Evolutionary conservation across 1,284 basidiomycete genomes (phyloP).

Genomic region (Sutorius eximius): DNA sequence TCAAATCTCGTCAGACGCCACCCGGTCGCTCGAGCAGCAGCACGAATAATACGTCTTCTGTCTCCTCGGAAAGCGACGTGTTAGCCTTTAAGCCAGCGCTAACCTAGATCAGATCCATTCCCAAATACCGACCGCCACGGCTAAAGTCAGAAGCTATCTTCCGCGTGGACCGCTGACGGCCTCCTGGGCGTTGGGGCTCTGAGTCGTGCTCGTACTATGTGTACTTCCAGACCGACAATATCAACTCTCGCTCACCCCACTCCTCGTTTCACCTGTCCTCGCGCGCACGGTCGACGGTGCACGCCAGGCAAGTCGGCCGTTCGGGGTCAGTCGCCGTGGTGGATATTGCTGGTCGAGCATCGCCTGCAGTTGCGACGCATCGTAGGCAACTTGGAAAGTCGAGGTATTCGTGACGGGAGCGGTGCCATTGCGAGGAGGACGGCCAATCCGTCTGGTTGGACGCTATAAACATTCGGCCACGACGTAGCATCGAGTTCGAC

Average conservation of each 20-base stretch:
- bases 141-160: slow-evolving; percentile 6
- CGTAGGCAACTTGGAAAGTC: too few species aligned
- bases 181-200: background rate
- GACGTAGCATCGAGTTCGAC: slow-evolving; percentile 30
- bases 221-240: slow-evolving; percentile 29
- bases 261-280: too few species aligned
- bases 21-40: background rate
- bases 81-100: slow-evolving; percentile 3
- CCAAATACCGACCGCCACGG: slow-evolving; percentile 10
- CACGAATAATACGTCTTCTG: background rate
- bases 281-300: too few species aligned
- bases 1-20: slow-evolving; percentile 20
- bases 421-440: too few species aligned
- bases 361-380: too few species aligned
- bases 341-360: too few species aligned
- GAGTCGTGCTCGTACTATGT: background rate
- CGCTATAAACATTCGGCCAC: slow-evolving; percentile 43
- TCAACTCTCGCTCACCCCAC: too few species aligned
- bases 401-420: too few species aligned
- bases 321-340: too few species aligned
- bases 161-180: background rate
- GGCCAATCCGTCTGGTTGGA: slow-evolving; percentile 34
- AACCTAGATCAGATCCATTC: slow-evolving; percentile 19
- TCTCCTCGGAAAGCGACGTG: slow-evolving; percentile 12
- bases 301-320: too few species aligned